Evolutionary conservation across 352 stramenopile species (phyloP).

Genomic region (Pythium insidiosum): DNA sequence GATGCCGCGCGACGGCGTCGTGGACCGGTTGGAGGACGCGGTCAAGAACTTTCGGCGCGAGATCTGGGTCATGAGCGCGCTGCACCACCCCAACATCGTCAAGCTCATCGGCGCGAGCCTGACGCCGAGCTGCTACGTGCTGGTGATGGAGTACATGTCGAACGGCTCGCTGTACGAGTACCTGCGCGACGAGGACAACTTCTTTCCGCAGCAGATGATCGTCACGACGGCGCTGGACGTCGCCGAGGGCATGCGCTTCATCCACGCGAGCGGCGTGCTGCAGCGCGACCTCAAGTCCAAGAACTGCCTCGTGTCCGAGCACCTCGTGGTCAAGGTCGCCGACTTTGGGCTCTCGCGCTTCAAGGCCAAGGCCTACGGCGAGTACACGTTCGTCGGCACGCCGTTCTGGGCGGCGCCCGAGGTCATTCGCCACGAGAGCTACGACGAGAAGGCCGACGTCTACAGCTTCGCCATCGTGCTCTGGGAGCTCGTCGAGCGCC

Average conservation of each 20-base stretch:
- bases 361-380: slow-evolving; percentile 23
- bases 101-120: slow-evolving; percentile 70
- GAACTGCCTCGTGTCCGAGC: slow-evolving; percentile 69
- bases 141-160: slow-evolving; percentile 84
- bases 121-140: slow-evolving; percentile 69
- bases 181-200: slow-evolving; percentile 61
- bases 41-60: slow-evolving; percentile 76
- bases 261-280: slow-evolving; percentile 44
- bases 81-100: slow-evolving; percentile 69
- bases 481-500: slow-evolving; percentile 69
- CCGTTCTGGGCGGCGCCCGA: slow-evolving; percentile 73
- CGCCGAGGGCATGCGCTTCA: slow-evolving; percentile 51
- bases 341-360: slow-evolving; percentile 72
- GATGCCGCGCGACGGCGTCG: slow-evolving; percentile 59
- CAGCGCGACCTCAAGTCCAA: slow-evolving; percentile 78
- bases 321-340: slow-evolving; percentile 66
- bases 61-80: slow-evolving; percentile 72
- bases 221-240: slow-evolving; percentile 58
- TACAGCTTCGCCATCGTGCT: slow-evolving; percentile 70
- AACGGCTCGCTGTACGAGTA: slow-evolving; percentile 83
- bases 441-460: slow-evolving; percentile 72
- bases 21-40: slow-evolving; percentile 58
- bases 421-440: slow-evolving; percentile 69
- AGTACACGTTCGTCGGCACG: slow-evolving; percentile 70
- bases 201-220: slow-evolving; percentile 55